Percentiles rank a stretch among this genome's conserved stretches.
These are phyloP conservation scores for Tetracladium setigerum DNA, from an alignment of 495 filamentous ascomycete species.

Conservation along the genomic window DNA sequence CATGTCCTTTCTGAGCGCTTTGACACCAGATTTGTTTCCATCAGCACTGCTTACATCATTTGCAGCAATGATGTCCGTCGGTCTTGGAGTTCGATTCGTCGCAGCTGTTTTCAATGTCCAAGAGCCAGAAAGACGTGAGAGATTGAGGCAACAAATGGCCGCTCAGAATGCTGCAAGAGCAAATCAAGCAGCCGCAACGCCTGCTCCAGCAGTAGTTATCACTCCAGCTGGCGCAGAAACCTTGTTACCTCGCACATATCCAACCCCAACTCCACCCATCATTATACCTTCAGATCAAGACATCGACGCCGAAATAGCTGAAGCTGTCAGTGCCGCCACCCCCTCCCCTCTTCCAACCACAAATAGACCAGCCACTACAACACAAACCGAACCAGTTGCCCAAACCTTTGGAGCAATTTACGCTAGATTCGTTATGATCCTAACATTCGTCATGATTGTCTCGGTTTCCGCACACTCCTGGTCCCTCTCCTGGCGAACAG, in stretches of 20 bases:
- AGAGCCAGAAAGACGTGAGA: slow-evolving; percentile 67
- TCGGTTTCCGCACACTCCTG: slow-evolving; percentile 62
- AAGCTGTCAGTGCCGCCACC: slow-evolving; percentile 28
- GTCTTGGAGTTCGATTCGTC: slow-evolving; percentile 76
- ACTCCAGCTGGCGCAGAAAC: slow-evolving; percentile 25
- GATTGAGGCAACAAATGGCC: slow-evolving; percentile 38
- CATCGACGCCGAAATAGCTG: slow-evolving; percentile 48
- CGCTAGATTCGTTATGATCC: slow-evolving; percentile 65
- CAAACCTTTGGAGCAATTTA: slow-evolving; percentile 64
- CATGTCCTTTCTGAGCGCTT: slow-evolving; percentile 43
- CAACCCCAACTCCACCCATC: slow-evolving; percentile 42
- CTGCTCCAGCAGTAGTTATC: slow-evolving; percentile 5
- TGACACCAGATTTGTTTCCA: slow-evolving; percentile 44
- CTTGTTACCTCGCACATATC: slow-evolving; percentile 57
- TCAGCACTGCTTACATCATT: slow-evolving; percentile 50
- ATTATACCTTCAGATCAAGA: slow-evolving; percentile 85
- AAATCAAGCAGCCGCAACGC: background rate
- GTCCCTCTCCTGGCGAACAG: slow-evolving; percentile 56
- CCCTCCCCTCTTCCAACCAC: slow-evolving; percentile 17
- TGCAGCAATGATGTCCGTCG: slow-evolving; percentile 32
- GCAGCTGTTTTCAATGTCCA: slow-evolving; percentile 84
- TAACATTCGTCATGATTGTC: slow-evolving; percentile 64
- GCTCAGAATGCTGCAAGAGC: slow-evolving; percentile 5
- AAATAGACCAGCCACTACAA: slow-evolving; percentile 8
- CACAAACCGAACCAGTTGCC: background rate